Base-by-base conservation (phyloP, 768 basidiomycete genomes). In the Lactarius psammicola region DNA sequence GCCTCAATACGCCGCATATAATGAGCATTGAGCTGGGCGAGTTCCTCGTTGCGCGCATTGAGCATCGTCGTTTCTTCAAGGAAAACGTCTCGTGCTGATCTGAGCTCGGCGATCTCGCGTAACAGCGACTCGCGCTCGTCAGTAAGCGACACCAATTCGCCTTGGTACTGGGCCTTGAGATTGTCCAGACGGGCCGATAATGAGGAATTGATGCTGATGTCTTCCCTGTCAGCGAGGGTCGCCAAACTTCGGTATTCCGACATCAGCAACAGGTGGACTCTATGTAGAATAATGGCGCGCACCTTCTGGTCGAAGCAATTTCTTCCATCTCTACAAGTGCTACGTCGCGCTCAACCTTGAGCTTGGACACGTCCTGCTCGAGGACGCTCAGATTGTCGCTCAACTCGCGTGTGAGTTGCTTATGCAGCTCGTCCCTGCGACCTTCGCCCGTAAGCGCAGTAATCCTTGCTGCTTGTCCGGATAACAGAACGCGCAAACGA, bases 261-360 rank as follows among this genome's bases (percentile, higher is more conserved):
- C 34, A 34, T 63, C 38, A 68, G 51, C 26, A 33, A 53, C 40
- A 40, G 26, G 8, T 23, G 23, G 20, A 18, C n/a, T 10, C 26
- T 4, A 11, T n/a, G 7, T 51, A 44, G 26, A 26, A n/a, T 9
- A 60, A 56, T 55, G 18, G 54, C 6, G 79, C 81, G 57, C 70
- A 95, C 94, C 83, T 86, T 73, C 86, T 91, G 0, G 83, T 84
- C 23, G 84, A 85, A 23, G 87, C 84, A 38, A 99, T 80, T 77
- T 98, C 95, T 73, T 96, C 95, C 42, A 98, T 86, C 75, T 99
- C 96, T 0, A 94, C 95, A 64, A 98, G 77, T 13, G 92, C 85
- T 79, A 98, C 85, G 71, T 98, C 97, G 34, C 96, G 82, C 75
- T 99, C 92, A 0, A 87, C 92, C 73, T 86, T 89, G 61, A 99